A percentile compares a stretch with the other conserved stretches of the same genome.
Evolutionary conservation across 139 green algal genomes (phyloP).

Genomic region (Chlorella sp.): DNA sequence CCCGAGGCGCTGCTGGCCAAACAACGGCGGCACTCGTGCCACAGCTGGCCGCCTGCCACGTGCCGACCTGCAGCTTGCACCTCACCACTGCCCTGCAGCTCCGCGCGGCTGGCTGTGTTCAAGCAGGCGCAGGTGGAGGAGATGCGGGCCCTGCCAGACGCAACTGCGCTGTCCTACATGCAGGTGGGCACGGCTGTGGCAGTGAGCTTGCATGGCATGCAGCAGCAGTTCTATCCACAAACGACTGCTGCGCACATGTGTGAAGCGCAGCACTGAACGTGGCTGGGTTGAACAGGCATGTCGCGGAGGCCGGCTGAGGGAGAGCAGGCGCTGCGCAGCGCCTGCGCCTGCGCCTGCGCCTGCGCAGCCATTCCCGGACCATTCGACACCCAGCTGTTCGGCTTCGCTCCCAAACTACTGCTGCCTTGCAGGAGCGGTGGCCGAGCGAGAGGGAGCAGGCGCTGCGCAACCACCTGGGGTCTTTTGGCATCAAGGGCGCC

Average conservation of each 20-base stretch:
- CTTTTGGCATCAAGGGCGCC: slow-evolving; percentile 85
- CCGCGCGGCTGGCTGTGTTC: slow-evolving; percentile 61
- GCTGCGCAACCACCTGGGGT: slow-evolving; percentile 79
- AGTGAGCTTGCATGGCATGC: too few relatives aligned
- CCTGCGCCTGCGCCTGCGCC: background rate
- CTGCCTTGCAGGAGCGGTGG: slow-evolving; percentile 15
- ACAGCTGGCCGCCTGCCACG: too few relatives aligned
- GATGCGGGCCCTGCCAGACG: background rate
- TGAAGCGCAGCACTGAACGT: too few relatives aligned
- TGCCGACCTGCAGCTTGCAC: background rate
- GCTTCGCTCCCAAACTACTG: too few relatives aligned
- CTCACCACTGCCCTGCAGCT: background rate
- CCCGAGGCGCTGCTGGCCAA: too few relatives aligned
- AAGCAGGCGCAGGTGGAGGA: slow-evolving; percentile 69
- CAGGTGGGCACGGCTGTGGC: background rate
- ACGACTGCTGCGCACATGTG: too few relatives aligned
- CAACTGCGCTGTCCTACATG: slow-evolving; percentile 24
- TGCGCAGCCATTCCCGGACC: background rate
- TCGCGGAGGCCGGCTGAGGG: background rate
- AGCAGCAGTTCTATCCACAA: too few relatives aligned
- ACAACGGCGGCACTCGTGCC: too few relatives aligned
- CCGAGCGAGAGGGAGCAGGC: slow-evolving; percentile 27
- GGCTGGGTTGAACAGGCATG: too few relatives aligned
- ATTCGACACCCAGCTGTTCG: too few relatives aligned
- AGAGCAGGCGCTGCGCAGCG: slow-evolving; percentile 35